Evolutionary conservation across 331 rosid genomes (phyloP), one percentile per base, ranked within the genome.

Genomic region (Arachis monticola): DNA sequence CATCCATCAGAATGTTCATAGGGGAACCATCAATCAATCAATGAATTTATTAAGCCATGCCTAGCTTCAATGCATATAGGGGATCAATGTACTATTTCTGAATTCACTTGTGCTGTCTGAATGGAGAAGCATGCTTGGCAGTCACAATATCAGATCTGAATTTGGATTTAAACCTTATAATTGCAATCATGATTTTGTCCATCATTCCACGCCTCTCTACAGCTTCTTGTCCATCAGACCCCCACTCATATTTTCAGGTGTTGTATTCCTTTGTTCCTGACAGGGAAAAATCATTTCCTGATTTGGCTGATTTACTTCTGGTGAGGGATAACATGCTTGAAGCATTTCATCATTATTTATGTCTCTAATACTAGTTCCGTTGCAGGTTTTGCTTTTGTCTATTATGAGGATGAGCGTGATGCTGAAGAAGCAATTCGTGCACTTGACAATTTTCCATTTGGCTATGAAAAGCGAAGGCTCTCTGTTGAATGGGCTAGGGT

Each of bases 401-500:
- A 95, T 77, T 92, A 80, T 78, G 96, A 88, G 79, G 93, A 95
- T 62, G 97, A 92, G 75, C 88, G 88, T 40, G 97, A 95, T 87
- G 97, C 96, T 13, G 97, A 92, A 74, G 99, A 92, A 57, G 97
- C 99, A 38, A 90, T 95, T 58, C 87, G 80, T 11, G 84, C 83
- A 5, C 90, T 95, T 60, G 96, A 95, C 78, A 87, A 89, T 75
- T 60, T 84, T 81, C 96, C 99, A 44, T 92, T 92, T 77, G 99
- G 99, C 56, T 56, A 86, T 86, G 97, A 89, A 69, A 90, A 82
- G 78, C 87, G 96, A 58, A 88, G 87, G 79, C 79, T 95, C 9
- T 92, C 97, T 72, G 99, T 88, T 76, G 99, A 95, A 84, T 92
- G 97, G 97, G 99, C 99, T 53, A 90, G 84, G 87, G 99, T 95